Conservation (phyloP, 1,284 basidiomycete species). For the Gomphus bonarii region DNA sequence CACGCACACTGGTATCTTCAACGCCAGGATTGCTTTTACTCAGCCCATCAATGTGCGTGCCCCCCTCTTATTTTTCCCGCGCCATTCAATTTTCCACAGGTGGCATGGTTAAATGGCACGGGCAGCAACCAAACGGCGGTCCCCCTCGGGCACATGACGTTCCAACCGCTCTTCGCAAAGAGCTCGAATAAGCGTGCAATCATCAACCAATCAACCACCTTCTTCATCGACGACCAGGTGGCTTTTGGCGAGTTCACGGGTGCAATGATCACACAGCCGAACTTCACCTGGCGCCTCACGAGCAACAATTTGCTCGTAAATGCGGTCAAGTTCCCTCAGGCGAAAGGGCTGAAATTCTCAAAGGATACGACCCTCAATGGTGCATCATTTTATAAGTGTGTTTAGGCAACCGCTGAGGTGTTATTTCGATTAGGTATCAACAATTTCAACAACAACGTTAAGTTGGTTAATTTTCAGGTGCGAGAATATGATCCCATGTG, state of each 20-base stretch:
- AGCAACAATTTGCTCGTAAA: slow-evolving; percentile 52
- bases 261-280: slow-evolving; percentile 53
- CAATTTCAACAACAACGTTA: slow-evolving; percentile 50
- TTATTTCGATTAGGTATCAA: slow-evolving; percentile 43
- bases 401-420: slow-evolving; percentile 16
- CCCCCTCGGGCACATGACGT: slow-evolving; percentile 39
- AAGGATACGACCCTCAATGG: slow-evolving; percentile 49
- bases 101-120: slow-evolving; percentile 38
- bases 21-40: slow-evolving; percentile 47
- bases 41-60: slow-evolving; percentile 36
- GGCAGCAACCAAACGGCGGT: slow-evolving; percentile 19
- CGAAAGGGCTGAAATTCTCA: slow-evolving; percentile 50
- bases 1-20: slow-evolving; percentile 48
- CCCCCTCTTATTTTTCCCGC: too few species aligned
- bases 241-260: slow-evolving; percentile 49
- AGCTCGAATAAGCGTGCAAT: slow-evolving; percentile 37
- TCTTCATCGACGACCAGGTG: slow-evolving; percentile 40
- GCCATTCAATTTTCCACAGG: slow-evolving; percentile 7
- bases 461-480: slow-evolving; percentile 47
- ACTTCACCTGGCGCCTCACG: slow-evolving; percentile 63
- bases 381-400: slow-evolving; percentile 13
- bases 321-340: slow-evolving; percentile 57
- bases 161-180: slow-evolving; percentile 28
- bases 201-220: slow-evolving; percentile 47
- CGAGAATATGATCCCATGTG: background rate